Base-by-base conservation (phyloP, 768 basidiomycete species). In the Trametes punicea region DNA sequence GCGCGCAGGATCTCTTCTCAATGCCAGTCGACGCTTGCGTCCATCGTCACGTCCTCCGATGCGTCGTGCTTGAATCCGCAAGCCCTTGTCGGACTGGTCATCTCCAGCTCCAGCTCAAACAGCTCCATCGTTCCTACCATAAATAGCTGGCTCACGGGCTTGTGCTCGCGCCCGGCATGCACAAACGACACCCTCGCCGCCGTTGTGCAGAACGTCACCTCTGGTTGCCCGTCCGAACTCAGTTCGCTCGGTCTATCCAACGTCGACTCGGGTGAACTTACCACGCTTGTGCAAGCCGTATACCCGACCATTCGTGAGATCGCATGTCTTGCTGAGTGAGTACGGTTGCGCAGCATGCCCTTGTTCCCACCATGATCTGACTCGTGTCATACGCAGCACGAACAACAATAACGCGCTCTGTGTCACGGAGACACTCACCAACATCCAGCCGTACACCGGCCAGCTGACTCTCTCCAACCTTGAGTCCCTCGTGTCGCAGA, bases 301-400 rank as follows among this genome's bases (percentile, higher is more conserved):
- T 91, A 87, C 67, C 84, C 87, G 2, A 73, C 77, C 2, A 73
- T 74, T 3, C 76, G 87, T 49, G 67, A 84, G 59, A 64, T 84
- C 7, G 66, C 71, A 9, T 92, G 89, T 67, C 70, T 90, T 63
- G 77, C 83, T 55, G 79, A 88, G 88, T 90, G 65, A 59, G 84
- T 77, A 25, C 30, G 33, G 84, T 76, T 20, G 42, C 42, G 42
- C 33, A 47, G 33, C 41, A 4, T n/a, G n/a, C n/a, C 18, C 27
- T 27, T 36, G 53, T 8, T 48, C 8, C 38, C 40, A 2, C 46
- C 33, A 53, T 16, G 23, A 20, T 4, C 36, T 41, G 13, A 23
- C 27, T 15, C n/a, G 23, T 25, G 38, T 55, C 41, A 41, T 52
- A 38, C 56, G 46, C 59, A 73, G 73, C 59, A 70, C 75, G 34